Evolutionary conservation across 2,329 filamentous ascomycete species (phyloP), one percentile per base, ranked within the genome.

Genomic region (Emmonsia crescens): DNA sequence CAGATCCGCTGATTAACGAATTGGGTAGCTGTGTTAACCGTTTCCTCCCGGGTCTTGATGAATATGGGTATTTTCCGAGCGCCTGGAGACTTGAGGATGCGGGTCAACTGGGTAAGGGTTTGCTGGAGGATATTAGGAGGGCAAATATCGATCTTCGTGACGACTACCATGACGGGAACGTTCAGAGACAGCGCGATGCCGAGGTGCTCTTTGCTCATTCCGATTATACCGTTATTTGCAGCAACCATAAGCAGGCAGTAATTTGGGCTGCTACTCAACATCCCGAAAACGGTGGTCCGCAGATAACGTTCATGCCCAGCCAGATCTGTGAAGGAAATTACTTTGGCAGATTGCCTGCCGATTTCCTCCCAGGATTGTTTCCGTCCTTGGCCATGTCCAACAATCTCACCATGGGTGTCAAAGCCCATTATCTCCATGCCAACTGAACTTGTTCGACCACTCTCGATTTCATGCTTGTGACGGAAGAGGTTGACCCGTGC

Each of bases 391-490:
- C 88, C 88, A 46, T 89, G 93, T 19, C 86, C 84, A 19, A 97
- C 83, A 33, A 96, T 88, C 31, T 92, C 85, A 33, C 94, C 93
- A 61, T 83, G 83, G 58, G 88, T 91, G 74, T 97, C 91, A 68
- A 96, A 99, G 1, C 94, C 94, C 88, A 97, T 91, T 64, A 97
- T 97, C 75, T 99, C 94, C 92, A 97, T 95, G 49, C 94, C 93
- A 0, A 99, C 94, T 0, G 92, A 96, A 72, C 91, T 96, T 10
- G 94, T 99, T 66, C 94, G 84, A 1, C 94, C 94, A 55, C 89
- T 94, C 76, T 99, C 94, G 48, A 97, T 89, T 76, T 99, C 94
- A 71, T 99, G 94, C 76, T 99, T 97, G 75, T 99, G 94, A 19
- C 94, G 85, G 77, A 99, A 99, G 14, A 99, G 85, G 66, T 96